Conservation (phyloP, 306 rosid species). For the Prunus mira region DNA sequence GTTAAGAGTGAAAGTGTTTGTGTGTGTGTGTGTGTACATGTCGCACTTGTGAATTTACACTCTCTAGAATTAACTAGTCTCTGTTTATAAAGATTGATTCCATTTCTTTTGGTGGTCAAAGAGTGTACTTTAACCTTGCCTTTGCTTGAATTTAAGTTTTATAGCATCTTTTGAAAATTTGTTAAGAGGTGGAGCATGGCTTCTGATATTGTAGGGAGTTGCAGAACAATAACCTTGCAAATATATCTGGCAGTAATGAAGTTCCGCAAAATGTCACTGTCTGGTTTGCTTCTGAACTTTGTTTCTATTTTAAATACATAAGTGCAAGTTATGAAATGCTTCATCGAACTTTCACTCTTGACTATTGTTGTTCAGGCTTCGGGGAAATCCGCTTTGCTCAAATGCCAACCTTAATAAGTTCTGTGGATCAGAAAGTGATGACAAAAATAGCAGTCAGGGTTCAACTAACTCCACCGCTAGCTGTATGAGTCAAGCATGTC, state of each 20-base stretch:
- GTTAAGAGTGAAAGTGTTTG: neutral
- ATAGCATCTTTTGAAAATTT: neutral
- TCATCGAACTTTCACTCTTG: constrained; percentile 11
- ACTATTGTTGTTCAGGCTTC: constrained; percentile 56
- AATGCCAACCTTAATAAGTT: constrained; percentile 35
- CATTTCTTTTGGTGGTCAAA: neutral
- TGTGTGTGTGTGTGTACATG: neutral
- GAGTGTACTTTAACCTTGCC: neutral
- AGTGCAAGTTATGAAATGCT: constrained; percentile 1
- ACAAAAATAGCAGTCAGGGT: constrained; percentile 6
- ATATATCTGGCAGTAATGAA: constrained; percentile 45
- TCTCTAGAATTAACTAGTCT: neutral
- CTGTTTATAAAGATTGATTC: neutral
- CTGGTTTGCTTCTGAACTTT: constrained; percentile 53
- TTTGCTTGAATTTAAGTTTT: neutral
- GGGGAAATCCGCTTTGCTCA: constrained; percentile 78
- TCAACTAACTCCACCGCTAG: constrained; percentile 19
- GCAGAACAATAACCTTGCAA: constrained; percentile 57
- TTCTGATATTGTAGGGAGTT: constrained; percentile 61
- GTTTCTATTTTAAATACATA: constrained; percentile 11
- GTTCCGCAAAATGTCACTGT: constrained; percentile 70
- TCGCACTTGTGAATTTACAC: neutral
- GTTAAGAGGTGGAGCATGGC: constrained; percentile 25
- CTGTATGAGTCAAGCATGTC: constrained; percentile 55
- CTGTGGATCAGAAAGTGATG: constrained; percentile 48